phyloP scores from a whole-genome alignment of 2,329 filamentous ascomycete genomes.

The Eutypella sp. region DNA sequence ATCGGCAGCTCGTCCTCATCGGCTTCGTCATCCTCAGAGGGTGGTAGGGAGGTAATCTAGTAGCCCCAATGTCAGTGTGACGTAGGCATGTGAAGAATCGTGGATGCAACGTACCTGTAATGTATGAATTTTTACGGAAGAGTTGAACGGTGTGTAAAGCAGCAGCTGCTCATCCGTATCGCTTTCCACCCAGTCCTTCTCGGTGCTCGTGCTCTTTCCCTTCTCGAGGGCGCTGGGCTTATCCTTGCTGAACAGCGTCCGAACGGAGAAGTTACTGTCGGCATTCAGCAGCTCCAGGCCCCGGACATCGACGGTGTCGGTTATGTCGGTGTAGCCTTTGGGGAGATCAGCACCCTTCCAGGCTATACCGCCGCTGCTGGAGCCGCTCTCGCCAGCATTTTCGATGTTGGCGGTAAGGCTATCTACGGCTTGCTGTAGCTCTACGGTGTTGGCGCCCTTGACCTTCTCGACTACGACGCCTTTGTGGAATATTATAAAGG shows the following conservation, averaged over 20 bases:
- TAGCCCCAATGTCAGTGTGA: slow-evolving; percentile 25
- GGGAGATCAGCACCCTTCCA: slow-evolving; percentile 77
- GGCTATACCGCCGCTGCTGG: slow-evolving; percentile 34
- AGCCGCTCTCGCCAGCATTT: slow-evolving; percentile 41
- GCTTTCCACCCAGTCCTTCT: slow-evolving; percentile 87
- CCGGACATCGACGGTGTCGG: slow-evolving; percentile 71
- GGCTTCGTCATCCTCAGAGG: slow-evolving; percentile 38
- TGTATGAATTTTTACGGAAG: slow-evolving; percentile 83
- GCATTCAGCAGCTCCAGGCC: slow-evolving; percentile 85
- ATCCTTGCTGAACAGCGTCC: slow-evolving; percentile 67
- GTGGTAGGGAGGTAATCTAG: slow-evolving; percentile 77
- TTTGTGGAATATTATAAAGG: slow-evolving; percentile 84
- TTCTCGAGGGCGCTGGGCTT: slow-evolving; percentile 65
- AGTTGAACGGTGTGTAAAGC: slow-evolving; percentile 85
- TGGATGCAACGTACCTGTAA: slow-evolving; percentile 48
- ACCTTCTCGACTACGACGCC: slow-evolving; percentile 64
- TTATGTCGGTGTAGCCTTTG: slow-evolving; percentile 78
- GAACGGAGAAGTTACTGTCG: slow-evolving; percentile 67
- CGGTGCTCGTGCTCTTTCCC: slow-evolving; percentile 85
- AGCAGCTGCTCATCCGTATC: slow-evolving; percentile 96
- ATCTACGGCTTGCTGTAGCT: slow-evolving; percentile 66
- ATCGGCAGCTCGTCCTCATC: slow-evolving; percentile 72
- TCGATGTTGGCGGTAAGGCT: slow-evolving; percentile 65
- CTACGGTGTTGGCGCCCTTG: slow-evolving; percentile 66
- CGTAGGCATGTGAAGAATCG: background rate